Evolutionary conservation across 345 rosid genomes (phyloP), one percentile per base, ranked within the genome.

Genomic region (Salix arbutifolia): DNA sequence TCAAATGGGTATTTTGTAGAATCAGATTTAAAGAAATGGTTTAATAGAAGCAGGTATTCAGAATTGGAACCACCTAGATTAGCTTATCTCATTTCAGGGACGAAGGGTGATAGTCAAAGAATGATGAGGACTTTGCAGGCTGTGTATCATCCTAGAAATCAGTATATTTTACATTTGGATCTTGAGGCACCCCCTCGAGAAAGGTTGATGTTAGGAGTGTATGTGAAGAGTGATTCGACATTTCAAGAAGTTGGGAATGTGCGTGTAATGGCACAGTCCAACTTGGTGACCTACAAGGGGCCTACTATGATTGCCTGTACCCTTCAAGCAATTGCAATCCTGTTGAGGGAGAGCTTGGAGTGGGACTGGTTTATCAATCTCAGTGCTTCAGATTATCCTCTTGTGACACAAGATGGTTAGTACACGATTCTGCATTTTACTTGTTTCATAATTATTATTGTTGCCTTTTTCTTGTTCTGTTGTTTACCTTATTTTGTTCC

Each of bases 291-390:
- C 1, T 94, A 94, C 60, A 94, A 90, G 81, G 98, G 98, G 4
- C 97, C 98, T 76, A 94, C 96, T 0, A 94, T 94, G 97, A 85
- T 92, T 76, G 98, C 98, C 62, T 89, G 84, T 79, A 94, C 97
- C 5, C 94, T 94, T 71, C 98, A 94, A 81, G 98, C 98, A 6
- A 86, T 92, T 76, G 92, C 97, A 1, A 87, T 92, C 68, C 71
- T 92, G 86, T 81, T 94, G 64, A 89, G 86, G 84, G 97, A 94
- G 81, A 92, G 93, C 86, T 77, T 91, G 80, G 92, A 87, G 33
- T 94, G 97, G 98, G 97, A 92, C 81, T 94, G 97, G 97, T 94
- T 94, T 85, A 83, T 94, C 50, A 94, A 94, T 79, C 94, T 92
- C 81, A 94, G 97, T 12, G 97, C 98, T 68, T 92, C 96, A 1